Evolutionary conservation across 2,329 filamentous ascomycete genomes (phyloP), one percentile per base, ranked within the genome.

Genomic region (Talaromyces sp.): DNA sequence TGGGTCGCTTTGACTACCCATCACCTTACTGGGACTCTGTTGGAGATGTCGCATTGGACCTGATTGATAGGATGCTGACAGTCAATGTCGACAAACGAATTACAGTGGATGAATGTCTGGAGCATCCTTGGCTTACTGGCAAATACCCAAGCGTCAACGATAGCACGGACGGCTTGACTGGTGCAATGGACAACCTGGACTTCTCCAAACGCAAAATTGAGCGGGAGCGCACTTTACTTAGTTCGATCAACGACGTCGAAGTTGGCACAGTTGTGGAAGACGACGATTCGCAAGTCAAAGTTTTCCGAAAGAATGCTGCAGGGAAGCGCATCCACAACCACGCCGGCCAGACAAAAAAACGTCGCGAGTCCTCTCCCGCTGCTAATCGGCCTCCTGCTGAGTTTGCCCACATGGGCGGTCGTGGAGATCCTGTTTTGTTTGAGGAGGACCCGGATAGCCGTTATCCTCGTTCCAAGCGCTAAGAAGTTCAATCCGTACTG

Each of bases 11-110:
- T 70, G 90, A 97, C 74, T 99, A 97, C 70, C 93, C 94, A 0
- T 95, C 91, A 1, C 94, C 94, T 0, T 97, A 97, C 75, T 99
- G 92, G 92, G 91, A 96, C 73, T 85, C 86, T 2, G 87, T 96
- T 31, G 88, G 90, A 69, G 92, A 97, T 65, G 84, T 89, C 58
- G 94, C 93, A 8, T 81, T 99, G 57, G 92, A 97, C 66, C 81
- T 99, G 35, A 97, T 99, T 66, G 94, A 99, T 73, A 84, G 83
- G 48, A 99, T 99, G 94, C 83, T 99, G 56, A 89, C 90, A 2
- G 92, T 97, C 35, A 88, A 97, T 65, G 88, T 91, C 2, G 86
- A 91, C 29, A 85, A 88, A 73, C 87, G 94, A 54, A 93, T 89
- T 74, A 93, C 90, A 0, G 86, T 99, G 62, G 92, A 97, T 65